These are phyloP conservation scores for Xylaria flabelliformis DNA, from an alignment of 495 filamentous ascomycete species.

Conservation along the genomic window DNA sequence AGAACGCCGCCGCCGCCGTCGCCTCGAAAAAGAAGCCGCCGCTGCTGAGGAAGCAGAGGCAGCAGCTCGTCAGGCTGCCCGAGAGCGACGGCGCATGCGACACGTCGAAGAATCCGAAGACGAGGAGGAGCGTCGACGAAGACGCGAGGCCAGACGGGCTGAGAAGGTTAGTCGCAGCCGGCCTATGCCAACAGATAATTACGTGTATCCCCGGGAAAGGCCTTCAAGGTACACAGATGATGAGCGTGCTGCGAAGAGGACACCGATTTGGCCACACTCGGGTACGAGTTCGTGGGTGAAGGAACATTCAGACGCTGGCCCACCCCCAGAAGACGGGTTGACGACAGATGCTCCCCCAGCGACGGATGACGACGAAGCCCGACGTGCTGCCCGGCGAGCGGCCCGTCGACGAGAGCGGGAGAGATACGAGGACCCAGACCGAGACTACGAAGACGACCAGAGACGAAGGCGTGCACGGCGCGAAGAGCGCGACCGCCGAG, in stretches of 20 bases:
- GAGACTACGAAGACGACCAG: constrained; percentile 51
- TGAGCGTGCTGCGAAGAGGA: constrained; percentile 41
- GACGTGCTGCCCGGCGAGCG: constrained; percentile 51
- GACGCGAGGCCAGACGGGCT: constrained; percentile 54
- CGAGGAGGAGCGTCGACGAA: constrained; percentile 58
- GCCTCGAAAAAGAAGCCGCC: constrained; percentile 43
- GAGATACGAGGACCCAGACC: constrained; percentile 50
- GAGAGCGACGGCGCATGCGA: constrained; percentile 43
- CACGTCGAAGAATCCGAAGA: constrained; percentile 44
- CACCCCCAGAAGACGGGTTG: constrained; percentile 50
- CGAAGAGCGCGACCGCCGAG: constrained; percentile 51
- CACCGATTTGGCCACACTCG: constrained; percentile 58
- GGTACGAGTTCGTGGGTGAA: constrained; percentile 65
- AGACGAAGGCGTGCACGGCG: constrained; percentile 49
- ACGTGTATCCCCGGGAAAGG: constrained; percentile 53
- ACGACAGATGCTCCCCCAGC: constrained; percentile 37
- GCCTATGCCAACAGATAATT: constrained; percentile 48
- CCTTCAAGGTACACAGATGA: constrained; percentile 43
- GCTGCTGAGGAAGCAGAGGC: constrained; percentile 44
- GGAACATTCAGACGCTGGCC: constrained; percentile 64
- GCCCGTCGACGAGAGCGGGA: constrained; percentile 47
- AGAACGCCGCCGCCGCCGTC: constrained; percentile 52
- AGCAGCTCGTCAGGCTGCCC: constrained; percentile 53
- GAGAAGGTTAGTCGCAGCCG: constrained; percentile 46
- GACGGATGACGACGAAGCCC: constrained; percentile 53